Evolutionary conservation across 805 yeast species (phyloP).

Genomic region (Allodekkera sacchari): DNA sequence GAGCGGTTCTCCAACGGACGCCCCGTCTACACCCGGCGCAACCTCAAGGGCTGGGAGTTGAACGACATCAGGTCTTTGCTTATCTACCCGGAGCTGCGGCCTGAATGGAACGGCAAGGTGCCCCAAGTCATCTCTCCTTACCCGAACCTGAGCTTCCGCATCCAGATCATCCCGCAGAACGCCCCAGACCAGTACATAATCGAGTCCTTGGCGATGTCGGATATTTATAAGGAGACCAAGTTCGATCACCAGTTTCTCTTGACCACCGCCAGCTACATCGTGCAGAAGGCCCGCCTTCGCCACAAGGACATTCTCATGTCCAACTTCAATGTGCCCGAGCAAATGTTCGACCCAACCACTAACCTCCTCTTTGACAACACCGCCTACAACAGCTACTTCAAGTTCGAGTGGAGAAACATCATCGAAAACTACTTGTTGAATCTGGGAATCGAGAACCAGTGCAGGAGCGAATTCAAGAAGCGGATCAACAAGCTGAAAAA

Average conservation of each 20-base stretch:
- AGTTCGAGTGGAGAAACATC: conserved; percentile 60
- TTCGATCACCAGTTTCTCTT: conserved; percentile 44
- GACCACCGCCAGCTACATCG: conserved; percentile 56
- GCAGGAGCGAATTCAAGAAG: conserved; percentile 54
- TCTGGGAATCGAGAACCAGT: conserved; percentile 63
- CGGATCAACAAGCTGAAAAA: conserved; percentile 41
- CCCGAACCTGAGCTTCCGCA: conserved; percentile 31
- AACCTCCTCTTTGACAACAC: conserved; percentile 10
- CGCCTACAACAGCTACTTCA: conserved; percentile 20
- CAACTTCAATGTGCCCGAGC: conserved; percentile 15
- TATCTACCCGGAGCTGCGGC: conserved; percentile 39
- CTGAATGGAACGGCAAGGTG: conserved; percentile 48
- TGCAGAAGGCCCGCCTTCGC: conserved; percentile 46
- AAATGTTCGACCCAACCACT: conserved; percentile 12
- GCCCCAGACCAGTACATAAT: conserved; percentile 42
- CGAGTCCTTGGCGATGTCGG: conserved; percentile 43
- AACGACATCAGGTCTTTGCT: conserved; percentile 62
- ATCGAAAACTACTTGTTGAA: conserved; percentile 62
- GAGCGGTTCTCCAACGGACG: conserved; percentile 49
- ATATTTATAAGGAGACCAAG: conserved; percentile 57
- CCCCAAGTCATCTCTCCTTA: conserved; percentile 33
- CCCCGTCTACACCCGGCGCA: conserved; percentile 55
- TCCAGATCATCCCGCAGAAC: conserved; percentile 44
- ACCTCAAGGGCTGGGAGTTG: conserved; percentile 59
- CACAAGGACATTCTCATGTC: conserved; percentile 25